A percentile compares a stretch with the other conserved stretches of the same genome.
Conservation (phyloP, 192 early-diverging fungal species). For the Backusella mclennaniae region DNA sequence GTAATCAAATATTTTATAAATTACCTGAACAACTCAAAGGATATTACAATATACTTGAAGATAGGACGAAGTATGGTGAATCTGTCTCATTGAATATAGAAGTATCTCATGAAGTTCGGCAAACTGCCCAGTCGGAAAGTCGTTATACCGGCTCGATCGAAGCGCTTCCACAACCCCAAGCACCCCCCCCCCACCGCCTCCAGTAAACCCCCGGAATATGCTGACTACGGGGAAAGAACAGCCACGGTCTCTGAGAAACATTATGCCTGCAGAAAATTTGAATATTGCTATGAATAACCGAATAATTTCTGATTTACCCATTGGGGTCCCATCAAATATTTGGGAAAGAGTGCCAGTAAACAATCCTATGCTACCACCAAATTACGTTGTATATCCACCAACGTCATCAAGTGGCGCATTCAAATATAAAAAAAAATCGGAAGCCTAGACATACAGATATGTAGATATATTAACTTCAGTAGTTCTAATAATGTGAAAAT, state of each 20-base stretch:
- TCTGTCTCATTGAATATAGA: neutral
- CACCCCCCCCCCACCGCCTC: neutral
- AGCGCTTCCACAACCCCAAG: neutral
- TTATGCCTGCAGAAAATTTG: neutral
- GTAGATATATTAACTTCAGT: no score
- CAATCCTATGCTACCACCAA: no score
- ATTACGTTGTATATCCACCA: no score
- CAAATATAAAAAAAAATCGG: no score
- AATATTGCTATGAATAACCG: neutral
- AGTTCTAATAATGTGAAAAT: no score
- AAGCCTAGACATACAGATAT: no score
- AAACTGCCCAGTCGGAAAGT: neutral
- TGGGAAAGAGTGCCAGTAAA: no score
- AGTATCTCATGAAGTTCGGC: neutral
- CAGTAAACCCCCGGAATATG: neutral
- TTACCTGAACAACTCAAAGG: neutral
- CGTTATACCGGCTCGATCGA: neutral
- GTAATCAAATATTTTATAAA: neutral
- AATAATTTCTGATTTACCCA: no score
- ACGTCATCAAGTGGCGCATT: no score
- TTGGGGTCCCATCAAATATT: no score
- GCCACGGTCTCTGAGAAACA: neutral
- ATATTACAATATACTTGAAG: neutral
- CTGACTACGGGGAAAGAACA: neutral
- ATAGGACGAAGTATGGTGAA: neutral